Evolutionary conservation across 345 rosid species (phyloP), one percentile per base, ranked within the genome.

Genomic region (Camelina neglecta): DNA sequence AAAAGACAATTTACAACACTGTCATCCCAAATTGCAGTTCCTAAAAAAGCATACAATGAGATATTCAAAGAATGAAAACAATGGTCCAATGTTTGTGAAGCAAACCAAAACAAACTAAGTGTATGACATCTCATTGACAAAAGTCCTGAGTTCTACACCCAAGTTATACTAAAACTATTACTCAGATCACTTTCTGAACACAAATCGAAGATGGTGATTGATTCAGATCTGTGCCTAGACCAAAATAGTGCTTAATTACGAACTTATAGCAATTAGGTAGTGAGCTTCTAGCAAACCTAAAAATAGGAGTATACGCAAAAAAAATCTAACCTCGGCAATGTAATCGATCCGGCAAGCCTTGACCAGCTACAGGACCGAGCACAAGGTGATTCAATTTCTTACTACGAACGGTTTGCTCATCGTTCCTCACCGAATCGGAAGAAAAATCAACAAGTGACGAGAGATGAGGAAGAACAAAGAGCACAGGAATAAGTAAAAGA

Each of bases 301-400:
- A 35, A 4, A 50, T 65, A 64, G 2, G 41, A 57, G 24, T 21
- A 11, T 39, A 45, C 13, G 1, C 48, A 60, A 70, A 48, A 70
- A 48, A 58, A n/a, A 26, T 3, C 75, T 50, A 79, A 95, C 97
- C 96, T 87, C 60, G 84, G 78, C 98, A 92, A 60, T 92, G 96
- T 80, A 92, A 81, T 39, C 97, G 93, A 71, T 92, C 81, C 2
- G 83, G 85, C 67, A 89, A 85, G 82, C 98, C 97, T 81, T 83
- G 83, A 41, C 97, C 99, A 59, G 98, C 88, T 12, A 84, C 84
- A 41, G 86, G 86, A 9, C 86, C 99, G 50, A 89, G 79, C 72
- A 95, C 85, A 47, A 95, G 78, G 75, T 88, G 98, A 74, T 90
- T 93, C 41, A 81, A 74, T 72, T 95, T 90, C 72, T 77, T 82